Conservation (phyloP, 2,329 filamentous ascomycete genomes). For the Colletotrichum sp. region DNA sequence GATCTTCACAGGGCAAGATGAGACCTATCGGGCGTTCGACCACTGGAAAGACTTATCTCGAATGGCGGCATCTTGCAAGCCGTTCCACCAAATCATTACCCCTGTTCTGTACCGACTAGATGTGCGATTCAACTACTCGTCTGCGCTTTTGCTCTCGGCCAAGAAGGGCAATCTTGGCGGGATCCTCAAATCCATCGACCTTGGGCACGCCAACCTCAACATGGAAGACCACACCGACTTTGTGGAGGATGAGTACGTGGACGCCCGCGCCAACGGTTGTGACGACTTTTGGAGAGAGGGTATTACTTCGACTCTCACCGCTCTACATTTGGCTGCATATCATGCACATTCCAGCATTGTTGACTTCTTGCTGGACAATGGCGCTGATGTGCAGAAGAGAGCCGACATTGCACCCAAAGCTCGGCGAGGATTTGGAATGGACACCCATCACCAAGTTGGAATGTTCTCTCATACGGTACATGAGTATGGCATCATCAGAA, state of each 20-base stretch:
- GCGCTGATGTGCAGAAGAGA: not conserved
- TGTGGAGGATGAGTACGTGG: no score
- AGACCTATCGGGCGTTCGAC: not conserved
- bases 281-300: no score
- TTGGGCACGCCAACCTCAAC: not conserved
- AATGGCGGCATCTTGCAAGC: not conserved
- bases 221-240: not conserved
- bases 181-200: not conserved
- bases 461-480: not conserved
- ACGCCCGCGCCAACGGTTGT: rapidly evolving
- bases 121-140: rapidly evolving
- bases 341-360: not conserved
- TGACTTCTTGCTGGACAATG: not conserved
- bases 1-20: rapidly evolving
- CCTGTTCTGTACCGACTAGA: not conserved
- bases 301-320: no score
- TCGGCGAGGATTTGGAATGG: not conserved
- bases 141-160: not conserved
- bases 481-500: not conserved
- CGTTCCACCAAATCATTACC: not conserved
- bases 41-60: not conserved
- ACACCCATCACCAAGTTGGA: rapidly evolving
- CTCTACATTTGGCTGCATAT: no score
- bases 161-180: not conserved
- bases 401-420: not conserved